A percentile compares a stretch with the other conserved stretches of the same genome.
Conservation (phyloP, 495 filamentous ascomycete species). For the Ascodesmis nigricans region DNA sequence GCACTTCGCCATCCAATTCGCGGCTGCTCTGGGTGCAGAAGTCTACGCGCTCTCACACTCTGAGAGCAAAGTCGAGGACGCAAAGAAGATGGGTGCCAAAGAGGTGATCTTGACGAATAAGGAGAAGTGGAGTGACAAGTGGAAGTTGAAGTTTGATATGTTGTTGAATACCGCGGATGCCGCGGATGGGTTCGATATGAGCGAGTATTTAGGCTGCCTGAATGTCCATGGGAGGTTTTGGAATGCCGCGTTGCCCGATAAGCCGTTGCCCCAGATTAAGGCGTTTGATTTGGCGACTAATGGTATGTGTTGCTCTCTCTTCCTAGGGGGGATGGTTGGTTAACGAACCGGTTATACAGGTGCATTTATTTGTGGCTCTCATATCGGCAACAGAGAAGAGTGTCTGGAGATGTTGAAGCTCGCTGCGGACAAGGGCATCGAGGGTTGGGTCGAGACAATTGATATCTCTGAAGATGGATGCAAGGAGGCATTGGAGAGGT, state of each 20-base stretch:
- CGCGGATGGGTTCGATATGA: conserved; percentile 41
- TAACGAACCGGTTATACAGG: too few species aligned
- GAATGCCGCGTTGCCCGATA: conserved; percentile 48
- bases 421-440: conserved; percentile 51
- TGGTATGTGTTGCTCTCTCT: too few species aligned
- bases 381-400: conserved; percentile 50
- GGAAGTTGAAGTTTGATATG: conserved; percentile 45
- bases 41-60: conserved; percentile 46
- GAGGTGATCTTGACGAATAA: conserved; percentile 43
- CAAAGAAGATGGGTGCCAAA: conserved; percentile 37
- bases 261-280: conserved; percentile 38
- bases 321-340: too few species aligned
- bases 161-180: conserved; percentile 52
- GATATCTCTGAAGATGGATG: conserved; percentile 46
- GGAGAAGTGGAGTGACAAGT: conserved; percentile 37
- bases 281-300: conserved; percentile 40
- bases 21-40: conserved; percentile 41
- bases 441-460: conserved; percentile 47
- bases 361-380: conserved; percentile 40
- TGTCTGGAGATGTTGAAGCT: conserved; percentile 54
- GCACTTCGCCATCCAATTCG: conserved; percentile 40
- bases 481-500: conserved; percentile 45
- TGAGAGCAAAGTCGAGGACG: conserved; percentile 36
- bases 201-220: conserved; percentile 42
- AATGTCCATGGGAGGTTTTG: conserved; percentile 52